Conservation (phyloP, 257 asterid genomes). For the Craterostigma plantagineum region DNA sequence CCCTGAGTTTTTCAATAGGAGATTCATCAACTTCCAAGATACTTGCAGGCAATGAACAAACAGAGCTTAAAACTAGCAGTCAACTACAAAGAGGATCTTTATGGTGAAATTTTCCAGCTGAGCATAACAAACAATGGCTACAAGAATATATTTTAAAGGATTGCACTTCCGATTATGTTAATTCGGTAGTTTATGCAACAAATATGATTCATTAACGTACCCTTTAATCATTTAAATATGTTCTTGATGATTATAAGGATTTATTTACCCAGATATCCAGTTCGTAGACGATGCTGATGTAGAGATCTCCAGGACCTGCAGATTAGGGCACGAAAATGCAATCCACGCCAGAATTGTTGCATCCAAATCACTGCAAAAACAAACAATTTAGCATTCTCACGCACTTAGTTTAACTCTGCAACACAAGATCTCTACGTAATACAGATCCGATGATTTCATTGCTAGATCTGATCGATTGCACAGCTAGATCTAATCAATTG, state of each 20-base stretch:
- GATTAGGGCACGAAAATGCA: constrained; percentile 82
- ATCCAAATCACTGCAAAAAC: constrained; percentile 69
- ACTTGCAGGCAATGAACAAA: too few species aligned
- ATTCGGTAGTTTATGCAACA: too few species aligned
- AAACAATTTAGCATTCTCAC: constrained; percentile 7
- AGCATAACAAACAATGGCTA: too few species aligned
- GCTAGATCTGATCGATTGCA: constrained; percentile 2
- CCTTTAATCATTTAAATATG: too few species aligned
- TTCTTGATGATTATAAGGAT: neutral
- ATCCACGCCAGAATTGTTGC: constrained; percentile 83
- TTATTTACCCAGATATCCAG: constrained; percentile 76
- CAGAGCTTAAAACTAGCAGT: too few species aligned
- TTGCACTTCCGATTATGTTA: too few species aligned
- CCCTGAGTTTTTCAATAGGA: constrained; percentile 31
- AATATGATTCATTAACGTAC: neutral
- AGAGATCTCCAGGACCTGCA: constrained; percentile 64
- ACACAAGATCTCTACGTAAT: neutral
- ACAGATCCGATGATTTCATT: neutral
- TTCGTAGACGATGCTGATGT: constrained; percentile 41
- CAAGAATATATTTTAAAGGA: too few species aligned
- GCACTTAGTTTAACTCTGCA: constrained; percentile 7
- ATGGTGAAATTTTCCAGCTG: too few species aligned
- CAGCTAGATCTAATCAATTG: constrained; percentile 2
- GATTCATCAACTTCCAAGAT: too few species aligned
- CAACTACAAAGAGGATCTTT: too few species aligned